Percentiles rank a stretch among this genome's conserved stretches.
These are phyloP conservation scores for Kockiozyma suomiensis DNA, from an alignment of 805 yeast species.

Conservation along the genomic window DNA sequence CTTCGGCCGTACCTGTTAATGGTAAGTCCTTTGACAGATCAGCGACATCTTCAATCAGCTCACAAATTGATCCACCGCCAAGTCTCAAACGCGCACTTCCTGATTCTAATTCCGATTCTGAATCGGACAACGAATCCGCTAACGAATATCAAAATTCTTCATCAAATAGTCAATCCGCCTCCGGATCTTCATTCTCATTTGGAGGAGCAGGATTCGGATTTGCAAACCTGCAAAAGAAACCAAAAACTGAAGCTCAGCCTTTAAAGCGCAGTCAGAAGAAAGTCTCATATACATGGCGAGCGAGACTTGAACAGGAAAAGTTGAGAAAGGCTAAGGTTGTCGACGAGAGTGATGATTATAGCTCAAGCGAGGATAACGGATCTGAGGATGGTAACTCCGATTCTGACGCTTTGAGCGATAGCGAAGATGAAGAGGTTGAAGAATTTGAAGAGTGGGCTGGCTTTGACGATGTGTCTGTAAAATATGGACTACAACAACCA, in stretches of 20 bases:
- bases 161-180: background rate
- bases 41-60: background rate
- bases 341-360: constrained; percentile 61
- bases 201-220: constrained; percentile 54
- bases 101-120: constrained; percentile 39
- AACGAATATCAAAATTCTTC: constrained; percentile 6
- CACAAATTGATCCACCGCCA: background rate
- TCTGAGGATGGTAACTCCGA: constrained; percentile 38
- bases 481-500: background rate
- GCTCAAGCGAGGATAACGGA: constrained; percentile 41
- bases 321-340: constrained; percentile 46
- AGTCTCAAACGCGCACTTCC: constrained; percentile 13
- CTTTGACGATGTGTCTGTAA: constrained; percentile 36
- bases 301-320: constrained; percentile 53
- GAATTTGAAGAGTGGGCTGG: constrained; percentile 39
- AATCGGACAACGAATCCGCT: constrained; percentile 32
- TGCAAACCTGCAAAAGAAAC: constrained; percentile 34
- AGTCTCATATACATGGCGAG: constrained; percentile 76
- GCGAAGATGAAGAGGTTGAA: constrained; percentile 40
- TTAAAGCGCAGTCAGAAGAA: constrained; percentile 40
- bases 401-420: constrained; percentile 39
- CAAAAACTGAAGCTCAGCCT: constrained; percentile 9
- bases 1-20: no score
- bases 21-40: no score
- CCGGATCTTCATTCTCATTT: background rate